phyloP scores from a whole-genome alignment of 1,284 basidiomycete genomes.

The Irpex rosettiformis region DNA sequence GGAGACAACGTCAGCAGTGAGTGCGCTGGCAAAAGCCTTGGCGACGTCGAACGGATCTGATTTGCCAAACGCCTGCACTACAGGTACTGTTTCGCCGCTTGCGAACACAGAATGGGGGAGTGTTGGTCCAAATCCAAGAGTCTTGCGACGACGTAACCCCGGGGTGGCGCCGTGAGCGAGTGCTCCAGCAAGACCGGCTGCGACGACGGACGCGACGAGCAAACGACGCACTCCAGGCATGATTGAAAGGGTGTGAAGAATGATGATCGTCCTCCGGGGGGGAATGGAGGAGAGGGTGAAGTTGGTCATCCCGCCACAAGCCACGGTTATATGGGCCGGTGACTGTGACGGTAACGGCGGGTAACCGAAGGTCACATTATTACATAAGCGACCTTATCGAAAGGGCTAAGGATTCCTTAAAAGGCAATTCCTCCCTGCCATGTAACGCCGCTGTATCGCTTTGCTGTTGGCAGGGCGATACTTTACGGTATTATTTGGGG shows the following conservation, averaged over 20 bases:
- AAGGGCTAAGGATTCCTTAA: not conserved
- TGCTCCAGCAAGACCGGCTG: constrained; percentile 28
- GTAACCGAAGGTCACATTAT: not conserved
- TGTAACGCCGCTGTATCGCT: too few relatives aligned
- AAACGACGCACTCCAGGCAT: constrained; percentile 28
- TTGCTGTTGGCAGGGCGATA: not conserved
- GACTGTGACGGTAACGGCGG: not conserved
- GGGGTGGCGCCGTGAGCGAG: constrained; percentile 20
- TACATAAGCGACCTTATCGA: not conserved
- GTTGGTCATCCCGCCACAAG: not conserved
- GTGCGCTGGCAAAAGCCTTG: constrained; percentile 50
- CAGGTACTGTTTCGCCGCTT: constrained; percentile 25
- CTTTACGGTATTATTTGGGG: too few relatives aligned
- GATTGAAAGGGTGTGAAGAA: not conserved
- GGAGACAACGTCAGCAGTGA: constrained; percentile 36
- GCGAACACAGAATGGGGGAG: constrained; percentile 71
- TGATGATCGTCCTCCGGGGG: not conserved
- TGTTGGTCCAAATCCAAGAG: constrained; percentile 75
- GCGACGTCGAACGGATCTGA: constrained; percentile 59
- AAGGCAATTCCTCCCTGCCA: not conserved
- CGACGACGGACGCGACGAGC: constrained; percentile 31
- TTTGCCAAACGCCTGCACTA: constrained; percentile 15
- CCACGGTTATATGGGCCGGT: not conserved
- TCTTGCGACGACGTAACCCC: constrained; percentile 56
- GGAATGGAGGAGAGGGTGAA: not conserved